A percentile compares a stretch with the other conserved stretches of the same genome.
These are phyloP conservation scores for Zizania palustris DNA, from an alignment of 202 grass and related monocot species.

Conservation along the genomic window DNA sequence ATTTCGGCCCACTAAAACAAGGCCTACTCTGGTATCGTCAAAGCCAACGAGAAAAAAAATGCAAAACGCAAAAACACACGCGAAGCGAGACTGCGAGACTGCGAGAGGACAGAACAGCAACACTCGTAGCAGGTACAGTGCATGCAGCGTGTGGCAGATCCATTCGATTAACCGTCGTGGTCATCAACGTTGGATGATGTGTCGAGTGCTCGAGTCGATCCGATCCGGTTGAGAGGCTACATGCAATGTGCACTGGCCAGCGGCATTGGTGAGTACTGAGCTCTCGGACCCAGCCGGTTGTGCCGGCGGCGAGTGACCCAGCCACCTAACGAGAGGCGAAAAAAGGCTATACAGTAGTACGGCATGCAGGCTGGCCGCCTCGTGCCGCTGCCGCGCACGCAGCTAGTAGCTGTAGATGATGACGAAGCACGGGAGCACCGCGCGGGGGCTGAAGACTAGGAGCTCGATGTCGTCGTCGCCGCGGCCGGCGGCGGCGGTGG, in stretches of 20 bases:
- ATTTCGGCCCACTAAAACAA: neutral
- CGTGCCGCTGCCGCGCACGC: slow-evolving; percentile 8
- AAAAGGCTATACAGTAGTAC: slow-evolving; percentile 33
- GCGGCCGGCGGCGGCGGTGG: neutral
- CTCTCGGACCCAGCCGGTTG: neutral
- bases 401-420: slow-evolving; percentile 68
- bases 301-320: slow-evolving; percentile 4
- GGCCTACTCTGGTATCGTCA: neutral
- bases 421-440: slow-evolving; percentile 91
- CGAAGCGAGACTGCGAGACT: too few species aligned
- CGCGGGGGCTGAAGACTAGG: slow-evolving; percentile 76
- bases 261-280: neutral
- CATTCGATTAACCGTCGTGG: neutral
- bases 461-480: slow-evolving; percentile 59
- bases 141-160: too few species aligned
- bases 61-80: neutral
- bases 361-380: slow-evolving; percentile 39
- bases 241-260: neutral
- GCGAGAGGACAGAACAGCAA: neutral
- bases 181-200: neutral
- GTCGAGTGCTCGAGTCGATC: slow-evolving; percentile 14
- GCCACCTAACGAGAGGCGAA: neutral
- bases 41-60: neutral
- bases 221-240: slow-evolving; percentile 1
- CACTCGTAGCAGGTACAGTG: slow-evolving; percentile 20